Percentiles rank a stretch among this genome's conserved stretches.
Conservation (phyloP, 1,284 basidiomycete species). For the Ceratorhiza oryzae-sativae region DNA sequence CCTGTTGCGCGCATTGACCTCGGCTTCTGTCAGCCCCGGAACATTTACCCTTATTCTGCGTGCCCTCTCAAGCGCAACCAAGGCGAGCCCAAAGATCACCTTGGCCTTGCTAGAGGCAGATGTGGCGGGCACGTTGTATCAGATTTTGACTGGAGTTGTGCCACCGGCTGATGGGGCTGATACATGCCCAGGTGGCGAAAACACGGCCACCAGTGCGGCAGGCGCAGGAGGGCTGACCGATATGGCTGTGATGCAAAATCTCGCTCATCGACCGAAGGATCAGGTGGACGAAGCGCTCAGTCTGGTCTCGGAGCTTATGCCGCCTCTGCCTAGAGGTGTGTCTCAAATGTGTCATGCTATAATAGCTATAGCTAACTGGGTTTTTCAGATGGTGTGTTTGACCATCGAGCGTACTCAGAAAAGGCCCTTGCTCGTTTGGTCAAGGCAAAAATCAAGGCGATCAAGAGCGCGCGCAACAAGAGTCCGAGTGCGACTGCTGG, state of each 20-base stretch:
- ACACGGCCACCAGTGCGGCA: slow-evolving; percentile 68
- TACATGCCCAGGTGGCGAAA: slow-evolving; percentile 51
- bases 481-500: slow-evolving; percentile 17
- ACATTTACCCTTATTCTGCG: slow-evolving; percentile 91
- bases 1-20: slow-evolving; percentile 86
- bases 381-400: slow-evolving; percentile 85
- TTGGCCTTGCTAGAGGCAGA: slow-evolving; percentile 86
- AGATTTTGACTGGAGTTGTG: slow-evolving; percentile 90
- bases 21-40: slow-evolving; percentile 79
- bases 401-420: slow-evolving; percentile 87
- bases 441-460: slow-evolving; percentile 76
- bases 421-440: slow-evolving; percentile 76
- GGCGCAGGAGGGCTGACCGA: slow-evolving; percentile 74
- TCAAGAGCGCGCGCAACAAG: slow-evolving; percentile 57
- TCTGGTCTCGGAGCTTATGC: slow-evolving; percentile 87
- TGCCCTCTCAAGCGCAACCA: slow-evolving; percentile 83
- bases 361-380: slow-evolving; percentile 1
- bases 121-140: slow-evolving; percentile 88
- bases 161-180: slow-evolving; percentile 65
- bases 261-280: slow-evolving; percentile 95
- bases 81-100: slow-evolving; percentile 86
- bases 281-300: slow-evolving; percentile 92
- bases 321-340: slow-evolving; percentile 86
- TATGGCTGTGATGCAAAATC: slow-evolving; percentile 97
- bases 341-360: slow-evolving; percentile 29